A percentile compares a stretch with the other conserved stretches of the same genome.
Conservation (phyloP, 768 basidiomycete genomes). For the Boletus sp. region DNA sequence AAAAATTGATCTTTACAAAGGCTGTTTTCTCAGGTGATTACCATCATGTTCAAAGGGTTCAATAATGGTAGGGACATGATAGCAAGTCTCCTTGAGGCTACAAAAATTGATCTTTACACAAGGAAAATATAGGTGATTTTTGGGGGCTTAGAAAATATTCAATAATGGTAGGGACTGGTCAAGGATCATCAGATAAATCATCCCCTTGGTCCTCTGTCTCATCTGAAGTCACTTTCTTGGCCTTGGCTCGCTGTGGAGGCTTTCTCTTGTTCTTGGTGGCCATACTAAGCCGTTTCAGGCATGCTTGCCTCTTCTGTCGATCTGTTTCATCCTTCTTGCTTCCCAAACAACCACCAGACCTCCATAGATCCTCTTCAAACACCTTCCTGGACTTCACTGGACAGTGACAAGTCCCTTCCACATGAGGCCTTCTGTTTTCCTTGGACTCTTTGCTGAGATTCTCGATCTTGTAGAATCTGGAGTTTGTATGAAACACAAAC, state of each 20-base stretch:
- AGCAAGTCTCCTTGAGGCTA: too few relatives aligned
- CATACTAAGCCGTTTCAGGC: neutral
- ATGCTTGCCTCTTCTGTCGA: neutral
- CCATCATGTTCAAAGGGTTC: too few relatives aligned
- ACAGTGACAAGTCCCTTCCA: accelerated
- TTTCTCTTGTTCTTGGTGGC: neutral
- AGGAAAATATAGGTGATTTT: too few relatives aligned
- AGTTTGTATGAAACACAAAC: conserved; percentile 1
- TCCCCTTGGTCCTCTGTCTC: too few relatives aligned
- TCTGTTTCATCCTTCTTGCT: conserved; percentile 3
- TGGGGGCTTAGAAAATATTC: too few relatives aligned
- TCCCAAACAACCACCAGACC: neutral
- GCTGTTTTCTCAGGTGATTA: too few relatives aligned
- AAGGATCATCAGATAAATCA: too few relatives aligned
- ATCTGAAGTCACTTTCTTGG: too few relatives aligned
- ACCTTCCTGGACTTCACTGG: neutral
- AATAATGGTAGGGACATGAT: too few relatives aligned
- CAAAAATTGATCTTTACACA: too few relatives aligned
- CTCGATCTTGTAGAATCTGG: conserved; percentile 4
- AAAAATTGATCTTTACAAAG: neutral
- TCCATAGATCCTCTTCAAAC: neutral
- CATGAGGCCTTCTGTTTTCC: neutral
- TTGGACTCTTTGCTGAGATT: neutral
- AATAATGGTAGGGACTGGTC: too few relatives aligned
- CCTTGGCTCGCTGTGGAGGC: neutral